Percentiles rank a stretch among this genome's conserved stretches.
These are phyloP conservation scores for Paramecium primaurelia DNA, from an alignment of 73 alveolate species.

Conservation along the genomic window DNA sequence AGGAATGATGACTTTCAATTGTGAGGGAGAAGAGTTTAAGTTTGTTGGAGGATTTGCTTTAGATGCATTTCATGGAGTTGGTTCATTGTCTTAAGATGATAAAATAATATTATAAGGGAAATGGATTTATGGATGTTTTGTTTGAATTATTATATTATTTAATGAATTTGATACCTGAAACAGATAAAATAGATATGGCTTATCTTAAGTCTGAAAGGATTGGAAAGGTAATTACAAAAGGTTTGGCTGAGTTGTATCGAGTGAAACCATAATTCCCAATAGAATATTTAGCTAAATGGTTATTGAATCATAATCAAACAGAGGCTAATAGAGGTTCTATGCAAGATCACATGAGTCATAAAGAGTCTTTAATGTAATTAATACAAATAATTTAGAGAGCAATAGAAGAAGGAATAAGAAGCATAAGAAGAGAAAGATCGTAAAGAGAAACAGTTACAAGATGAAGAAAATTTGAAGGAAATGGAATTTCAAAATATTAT, in stretches of 20 bases:
- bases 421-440: conserved; percentile 54
- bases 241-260: conserved; percentile 81
- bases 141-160: not conserved
- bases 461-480: conserved; percentile 62
- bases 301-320: conserved; percentile 73
- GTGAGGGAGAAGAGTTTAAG: not conserved
- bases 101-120: not conserved
- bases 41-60: not conserved
- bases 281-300: conserved; percentile 90
- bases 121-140: conserved; percentile 7
- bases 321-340: conserved; percentile 46
- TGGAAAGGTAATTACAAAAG: conserved; percentile 74
- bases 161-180: conserved; percentile 47
- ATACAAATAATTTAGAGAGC: conserved; percentile 52
- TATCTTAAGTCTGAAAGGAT: conserved; percentile 72
- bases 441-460: conserved; percentile 66
- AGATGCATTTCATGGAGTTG: conserved; percentile 20
- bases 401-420: conserved; percentile 51
- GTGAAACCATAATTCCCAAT: conserved; percentile 88
- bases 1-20: not conserved
- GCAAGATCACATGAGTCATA: conserved; percentile 59
- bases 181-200: conserved; percentile 57
- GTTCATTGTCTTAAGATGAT: not conserved
- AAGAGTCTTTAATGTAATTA: conserved; percentile 60
- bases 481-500: conserved; percentile 45